Evolutionary conservation across 257 asterid species (phyloP).

Genomic region (Haberlea rhodopensis): DNA sequence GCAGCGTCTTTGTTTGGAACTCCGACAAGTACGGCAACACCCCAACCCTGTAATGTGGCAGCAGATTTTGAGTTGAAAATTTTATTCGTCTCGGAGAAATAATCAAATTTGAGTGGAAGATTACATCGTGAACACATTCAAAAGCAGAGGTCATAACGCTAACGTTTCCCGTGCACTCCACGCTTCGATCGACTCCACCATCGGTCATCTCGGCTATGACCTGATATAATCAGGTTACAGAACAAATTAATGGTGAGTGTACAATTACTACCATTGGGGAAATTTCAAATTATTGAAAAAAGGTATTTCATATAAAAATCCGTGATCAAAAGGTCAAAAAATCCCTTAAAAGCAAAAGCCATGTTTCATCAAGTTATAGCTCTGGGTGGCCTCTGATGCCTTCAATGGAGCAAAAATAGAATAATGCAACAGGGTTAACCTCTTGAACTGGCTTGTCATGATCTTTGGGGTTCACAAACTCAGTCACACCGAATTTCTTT

Average conservation of each 20-base stretch:
- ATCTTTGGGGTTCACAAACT: constrained; percentile 80
- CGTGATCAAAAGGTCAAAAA: too few species aligned
- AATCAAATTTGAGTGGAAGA: not conserved
- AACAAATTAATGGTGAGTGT: too few species aligned
- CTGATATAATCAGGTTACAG: constrained; percentile 35
- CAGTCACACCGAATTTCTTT: constrained; percentile 72
- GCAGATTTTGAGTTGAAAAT: not conserved
- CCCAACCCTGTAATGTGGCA: constrained; percentile 66
- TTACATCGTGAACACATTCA: constrained; percentile 92
- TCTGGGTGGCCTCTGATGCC: too few species aligned
- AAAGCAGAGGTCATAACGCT: constrained; percentile 89
- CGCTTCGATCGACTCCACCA: constrained; percentile 84
- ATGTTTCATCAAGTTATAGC: too few species aligned
- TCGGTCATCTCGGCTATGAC: constrained; percentile 74
- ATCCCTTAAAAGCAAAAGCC: too few species aligned
- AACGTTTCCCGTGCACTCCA: constrained; percentile 77
- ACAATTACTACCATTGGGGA: too few species aligned
- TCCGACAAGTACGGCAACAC: constrained; percentile 89
- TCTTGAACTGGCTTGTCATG: constrained; percentile 69
- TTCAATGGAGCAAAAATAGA: not conserved
- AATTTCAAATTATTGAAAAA: too few species aligned
- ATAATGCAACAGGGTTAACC: constrained; percentile 30
- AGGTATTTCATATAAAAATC: too few species aligned
- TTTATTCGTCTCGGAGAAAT: not conserved
- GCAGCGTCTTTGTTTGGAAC: constrained; percentile 73